These are phyloP conservation scores for Umbelopsis sp. DNA, from an alignment of 371 early-diverging fungal species.

Conservation along the genomic window DNA sequence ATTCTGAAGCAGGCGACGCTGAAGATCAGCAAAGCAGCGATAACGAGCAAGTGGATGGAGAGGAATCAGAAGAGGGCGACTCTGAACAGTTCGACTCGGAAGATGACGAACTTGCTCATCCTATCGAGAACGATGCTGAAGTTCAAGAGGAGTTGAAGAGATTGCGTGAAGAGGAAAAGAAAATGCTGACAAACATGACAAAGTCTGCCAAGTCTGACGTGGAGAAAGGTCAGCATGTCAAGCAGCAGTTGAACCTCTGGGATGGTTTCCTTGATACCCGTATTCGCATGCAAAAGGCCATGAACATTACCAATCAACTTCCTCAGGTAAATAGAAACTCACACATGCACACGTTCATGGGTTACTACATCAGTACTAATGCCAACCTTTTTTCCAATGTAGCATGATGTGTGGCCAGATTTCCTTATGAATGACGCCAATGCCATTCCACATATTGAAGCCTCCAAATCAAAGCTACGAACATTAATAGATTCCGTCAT, in stretches of 20 bases:
- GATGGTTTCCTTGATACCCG: conserved; percentile 86
- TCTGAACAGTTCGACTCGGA: conserved; percentile 19
- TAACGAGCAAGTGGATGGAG: conserved; percentile 32
- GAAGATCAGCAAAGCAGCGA: conserved; percentile 32
- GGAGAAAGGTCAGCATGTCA: conserved; percentile 91
- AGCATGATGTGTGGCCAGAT: conserved; percentile 37
- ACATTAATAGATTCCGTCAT: conserved; percentile 52
- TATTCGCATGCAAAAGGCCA: conserved; percentile 85
- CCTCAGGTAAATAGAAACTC: conserved; percentile 56
- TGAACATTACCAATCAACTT: conserved; percentile 78
- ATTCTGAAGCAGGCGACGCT: conserved; percentile 36
- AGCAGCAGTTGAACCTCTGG: conserved; percentile 79
- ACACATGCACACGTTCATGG: too few relatives aligned
- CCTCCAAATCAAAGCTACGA: conserved; percentile 38
- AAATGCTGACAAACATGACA: conserved; percentile 67
- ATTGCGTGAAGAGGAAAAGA: conserved; percentile 83
- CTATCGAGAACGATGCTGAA: conserved; percentile 27
- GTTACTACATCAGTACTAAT: too few relatives aligned
- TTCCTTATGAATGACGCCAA: conserved; percentile 39
- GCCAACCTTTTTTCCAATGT: not conserved
- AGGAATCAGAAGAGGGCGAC: conserved; percentile 30
- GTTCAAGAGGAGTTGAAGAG: conserved; percentile 73
- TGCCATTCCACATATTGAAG: conserved; percentile 33
- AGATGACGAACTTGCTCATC: conserved; percentile 25
- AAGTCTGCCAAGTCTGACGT: conserved; percentile 78